Conservation (phyloP, 139 green algal genomes). For the Prasinococcaceae sp. region DNA sequence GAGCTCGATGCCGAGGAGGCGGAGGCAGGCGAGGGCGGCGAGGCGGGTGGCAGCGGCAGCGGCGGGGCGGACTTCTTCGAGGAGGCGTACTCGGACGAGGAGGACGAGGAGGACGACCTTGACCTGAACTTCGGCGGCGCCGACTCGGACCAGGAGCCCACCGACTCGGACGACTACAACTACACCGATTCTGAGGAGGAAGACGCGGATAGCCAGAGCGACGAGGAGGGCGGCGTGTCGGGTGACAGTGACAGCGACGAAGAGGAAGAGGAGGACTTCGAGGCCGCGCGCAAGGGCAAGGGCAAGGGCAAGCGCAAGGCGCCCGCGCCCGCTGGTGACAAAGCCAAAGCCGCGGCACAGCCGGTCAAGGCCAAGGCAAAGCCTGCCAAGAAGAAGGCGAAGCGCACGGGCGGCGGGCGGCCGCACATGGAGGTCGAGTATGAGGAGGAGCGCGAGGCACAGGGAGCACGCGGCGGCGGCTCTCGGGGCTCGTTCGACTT, state of each 20-base stretch:
- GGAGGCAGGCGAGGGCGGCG: conserved; percentile 12
- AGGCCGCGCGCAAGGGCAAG: too few relatives aligned
- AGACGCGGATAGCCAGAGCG: conserved; percentile 1
- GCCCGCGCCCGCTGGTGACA: too few relatives aligned
- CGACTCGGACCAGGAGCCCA: conserved; percentile 24
- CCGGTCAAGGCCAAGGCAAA: background rate
- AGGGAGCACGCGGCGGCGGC: conserved; percentile 3
- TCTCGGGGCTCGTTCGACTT: too few relatives aligned
- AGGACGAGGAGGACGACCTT: conserved; percentile 40
- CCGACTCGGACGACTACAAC: conserved; percentile 19
- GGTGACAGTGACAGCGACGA: background rate
- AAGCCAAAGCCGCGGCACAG: too few relatives aligned
- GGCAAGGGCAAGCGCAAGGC: too few relatives aligned
- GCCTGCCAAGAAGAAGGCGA: conserved; percentile 3
- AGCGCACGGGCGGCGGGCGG: background rate
- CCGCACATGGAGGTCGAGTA: conserved; percentile 13
- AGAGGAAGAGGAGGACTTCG: too few relatives aligned
- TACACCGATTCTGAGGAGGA: conserved; percentile 6
- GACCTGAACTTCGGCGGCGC: conserved; percentile 59
- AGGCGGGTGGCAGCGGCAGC: background rate
- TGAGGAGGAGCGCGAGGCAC: conserved; percentile 13
- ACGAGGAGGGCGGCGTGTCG: too few relatives aligned
- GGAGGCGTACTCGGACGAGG: conserved; percentile 31
- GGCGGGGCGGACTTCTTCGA: conserved; percentile 3
- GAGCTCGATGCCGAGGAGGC: conserved; percentile 43